Evolutionary conservation across 441 rosid species (phyloP).

Genomic region (Gossypium armourianum): DNA sequence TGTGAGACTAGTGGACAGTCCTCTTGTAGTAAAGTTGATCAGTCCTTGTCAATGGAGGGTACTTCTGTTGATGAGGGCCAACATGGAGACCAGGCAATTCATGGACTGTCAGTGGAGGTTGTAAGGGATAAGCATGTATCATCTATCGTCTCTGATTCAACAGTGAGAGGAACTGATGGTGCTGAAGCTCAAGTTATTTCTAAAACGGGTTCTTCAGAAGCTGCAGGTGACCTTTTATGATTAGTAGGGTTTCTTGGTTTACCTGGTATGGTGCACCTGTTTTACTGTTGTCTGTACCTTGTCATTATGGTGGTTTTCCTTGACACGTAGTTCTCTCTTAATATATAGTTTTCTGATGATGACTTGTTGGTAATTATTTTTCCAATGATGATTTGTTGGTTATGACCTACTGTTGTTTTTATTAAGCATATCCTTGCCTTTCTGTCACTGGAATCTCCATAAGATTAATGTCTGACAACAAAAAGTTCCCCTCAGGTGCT

Average conservation of each 20-base stretch:
- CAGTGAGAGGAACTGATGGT: constrained; percentile 22
- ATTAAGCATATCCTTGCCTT: not conserved
- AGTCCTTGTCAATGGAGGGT: constrained; percentile 24
- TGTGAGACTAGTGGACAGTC: constrained; percentile 21
- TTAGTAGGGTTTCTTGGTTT: not conserved
- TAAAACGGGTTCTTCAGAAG: constrained; percentile 23
- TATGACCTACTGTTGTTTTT: not conserved
- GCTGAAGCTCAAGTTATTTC: constrained; percentile 22
- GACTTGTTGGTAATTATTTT: too few species aligned
- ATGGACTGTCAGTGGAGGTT: constrained; percentile 25
- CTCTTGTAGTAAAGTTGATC: constrained; percentile 22
- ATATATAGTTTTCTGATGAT: not conserved
- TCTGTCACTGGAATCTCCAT: not conserved
- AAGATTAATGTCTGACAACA: not conserved
- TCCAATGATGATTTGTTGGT: not conserved
- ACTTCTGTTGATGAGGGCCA: constrained; percentile 27
- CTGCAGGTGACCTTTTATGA: constrained; percentile 36
- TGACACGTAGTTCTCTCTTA: not conserved
- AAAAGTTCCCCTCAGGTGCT: constrained; percentile 14
- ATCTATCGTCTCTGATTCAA: constrained; percentile 26
- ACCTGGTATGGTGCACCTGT: not conserved
- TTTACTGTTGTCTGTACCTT: not conserved
- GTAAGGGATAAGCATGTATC: constrained; percentile 22
- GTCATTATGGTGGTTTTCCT: not conserved
- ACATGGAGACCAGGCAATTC: constrained; percentile 21